These are phyloP conservation scores for Trichoderma afroharzianum DNA, from an alignment of 2,329 filamentous ascomycete genomes.

Conservation along the genomic window DNA sequence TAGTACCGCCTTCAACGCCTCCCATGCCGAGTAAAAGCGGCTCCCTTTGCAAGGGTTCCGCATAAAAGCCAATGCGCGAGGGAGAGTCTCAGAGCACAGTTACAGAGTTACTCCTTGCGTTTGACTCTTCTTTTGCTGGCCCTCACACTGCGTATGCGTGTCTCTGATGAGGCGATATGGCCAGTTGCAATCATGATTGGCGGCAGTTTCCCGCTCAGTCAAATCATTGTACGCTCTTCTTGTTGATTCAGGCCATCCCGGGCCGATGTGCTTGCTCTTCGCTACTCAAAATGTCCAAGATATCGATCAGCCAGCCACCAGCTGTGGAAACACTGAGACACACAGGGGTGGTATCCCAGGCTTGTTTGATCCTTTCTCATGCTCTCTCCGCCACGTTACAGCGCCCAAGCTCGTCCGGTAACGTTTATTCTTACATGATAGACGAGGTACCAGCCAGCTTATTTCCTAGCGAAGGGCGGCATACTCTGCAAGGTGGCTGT, in stretches of 20 bases:
- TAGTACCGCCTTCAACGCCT: not conserved
- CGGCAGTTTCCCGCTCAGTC: not conserved
- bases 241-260: not conserved
- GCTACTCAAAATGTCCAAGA: not conserved
- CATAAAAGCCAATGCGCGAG: not conserved
- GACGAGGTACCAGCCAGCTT: not conserved
- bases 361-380: not conserved
- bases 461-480: not conserved
- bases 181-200: not conserved
- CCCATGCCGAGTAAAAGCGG: not conserved
- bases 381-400: not conserved
- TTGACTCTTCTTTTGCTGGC: not conserved
- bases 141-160: not conserved
- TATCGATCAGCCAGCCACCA: constrained; percentile 5
- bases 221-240: not conserved
- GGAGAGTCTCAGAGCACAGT: not conserved
- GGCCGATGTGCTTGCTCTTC: not conserved
- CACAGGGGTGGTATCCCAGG: not conserved
- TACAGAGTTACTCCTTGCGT: constrained; percentile 6
- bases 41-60: constrained; percentile 5
- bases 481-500: not conserved
- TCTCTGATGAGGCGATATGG: not conserved
- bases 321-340: constrained; percentile 7
- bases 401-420: not conserved
- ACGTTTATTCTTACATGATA: not conserved